phyloP scores from a whole-genome alignment of 192 early-diverging fungal genomes.

The Mortierella hygrophila region DNA sequence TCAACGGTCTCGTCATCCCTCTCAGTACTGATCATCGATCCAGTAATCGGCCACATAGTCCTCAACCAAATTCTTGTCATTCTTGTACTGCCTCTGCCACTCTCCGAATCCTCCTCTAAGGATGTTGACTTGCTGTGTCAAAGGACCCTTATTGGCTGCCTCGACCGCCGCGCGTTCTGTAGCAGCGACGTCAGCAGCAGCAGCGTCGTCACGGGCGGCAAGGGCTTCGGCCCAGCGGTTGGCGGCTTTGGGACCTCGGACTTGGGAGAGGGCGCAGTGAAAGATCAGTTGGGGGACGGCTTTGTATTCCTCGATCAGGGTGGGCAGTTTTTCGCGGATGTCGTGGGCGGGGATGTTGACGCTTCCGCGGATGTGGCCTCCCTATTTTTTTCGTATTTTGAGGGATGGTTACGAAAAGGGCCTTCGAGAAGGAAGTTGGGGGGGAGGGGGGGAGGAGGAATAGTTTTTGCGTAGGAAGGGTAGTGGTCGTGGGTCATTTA shows the following conservation, averaged over 20 bases:
- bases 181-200: neutral
- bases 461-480: too few species aligned
- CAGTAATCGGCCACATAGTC: conserved; percentile 68
- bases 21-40: conserved; percentile 39
- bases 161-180: conserved; percentile 23
- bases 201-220: conserved; percentile 6
- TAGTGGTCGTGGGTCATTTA: neutral
- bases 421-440: too few species aligned
- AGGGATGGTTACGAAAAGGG: neutral
- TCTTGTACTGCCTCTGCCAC: conserved; percentile 70
- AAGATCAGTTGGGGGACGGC: conserved; percentile 79
- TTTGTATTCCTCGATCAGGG: conserved; percentile 64
- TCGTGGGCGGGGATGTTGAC: conserved; percentile 80
- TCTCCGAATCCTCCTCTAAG: conserved; percentile 75
- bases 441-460: too few species aligned
- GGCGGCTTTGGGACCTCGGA: conserved; percentile 82
- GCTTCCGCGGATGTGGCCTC: conserved; percentile 85
- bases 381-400: conserved; percentile 40
- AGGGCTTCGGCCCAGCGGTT: conserved; percentile 69
- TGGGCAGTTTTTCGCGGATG: conserved; percentile 61
- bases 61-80: conserved; percentile 70
- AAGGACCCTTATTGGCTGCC: conserved; percentile 13
- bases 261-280: conserved; percentile 91
- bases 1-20: too few species aligned
- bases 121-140: conserved; percentile 67